Percentiles rank a stretch among this genome's conserved stretches.
Conservation (phyloP, 1,139 yeast species). For the Candida mesenterica region DNA sequence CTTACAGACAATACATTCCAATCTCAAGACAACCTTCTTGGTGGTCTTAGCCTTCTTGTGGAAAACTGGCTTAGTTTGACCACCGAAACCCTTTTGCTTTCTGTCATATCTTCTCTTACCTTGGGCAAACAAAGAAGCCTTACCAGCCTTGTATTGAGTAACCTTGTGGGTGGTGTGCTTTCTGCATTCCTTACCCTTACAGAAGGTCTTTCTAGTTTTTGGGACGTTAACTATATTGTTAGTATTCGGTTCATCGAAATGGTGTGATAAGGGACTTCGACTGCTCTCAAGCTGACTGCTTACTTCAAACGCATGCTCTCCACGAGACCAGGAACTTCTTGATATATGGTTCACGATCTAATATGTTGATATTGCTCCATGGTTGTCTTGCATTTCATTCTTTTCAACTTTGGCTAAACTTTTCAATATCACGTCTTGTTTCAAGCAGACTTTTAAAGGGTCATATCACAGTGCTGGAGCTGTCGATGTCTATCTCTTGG, state of each 20-base stretch:
- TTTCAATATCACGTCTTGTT: too few relatives aligned
- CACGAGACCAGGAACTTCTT: too few relatives aligned
- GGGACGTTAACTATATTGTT: constrained; percentile 82
- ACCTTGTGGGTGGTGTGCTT: constrained; percentile 99
- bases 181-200: constrained; percentile 97
- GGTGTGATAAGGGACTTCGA: too few relatives aligned
- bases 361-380: too few relatives aligned
- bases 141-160: constrained; percentile 96
- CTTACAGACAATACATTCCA: constrained; percentile 97
- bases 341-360: too few relatives aligned
- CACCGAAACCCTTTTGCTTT: constrained; percentile 99
- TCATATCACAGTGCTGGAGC: not conserved
- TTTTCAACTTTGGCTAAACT: too few relatives aligned
- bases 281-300: not conserved
- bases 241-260: constrained; percentile 20
- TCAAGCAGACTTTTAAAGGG: too few relatives aligned
- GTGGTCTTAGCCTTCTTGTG: constrained; percentile 99
- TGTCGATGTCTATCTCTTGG: not conserved
- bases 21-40: constrained; percentile 97
- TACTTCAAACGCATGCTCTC: too few relatives aligned
- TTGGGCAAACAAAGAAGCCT: constrained; percentile 89
- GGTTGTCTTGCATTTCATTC: too few relatives aligned
- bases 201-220: constrained; percentile 99
- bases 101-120: constrained; percentile 99
- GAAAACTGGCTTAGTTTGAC: constrained; percentile 99